A percentile compares a stretch with the other conserved stretches of the same genome.
Conservation (phyloP, 495 filamentous ascomycete species). For the Penicillium odoratum region DNA sequence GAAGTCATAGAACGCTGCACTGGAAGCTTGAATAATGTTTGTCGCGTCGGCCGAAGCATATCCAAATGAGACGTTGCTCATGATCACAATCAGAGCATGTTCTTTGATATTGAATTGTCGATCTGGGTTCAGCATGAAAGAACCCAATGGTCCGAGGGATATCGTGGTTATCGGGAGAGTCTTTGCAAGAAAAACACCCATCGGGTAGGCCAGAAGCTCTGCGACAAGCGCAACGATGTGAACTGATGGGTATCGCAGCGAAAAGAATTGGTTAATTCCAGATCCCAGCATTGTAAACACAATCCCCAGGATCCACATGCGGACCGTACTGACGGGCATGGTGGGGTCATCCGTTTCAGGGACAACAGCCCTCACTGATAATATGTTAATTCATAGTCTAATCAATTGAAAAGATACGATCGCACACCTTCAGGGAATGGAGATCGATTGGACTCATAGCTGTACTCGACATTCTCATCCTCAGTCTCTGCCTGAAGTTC, state of each 20-base stretch:
- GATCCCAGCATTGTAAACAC: constrained; percentile 80
- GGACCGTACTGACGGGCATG: constrained; percentile 53
- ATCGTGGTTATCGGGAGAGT: constrained; percentile 48
- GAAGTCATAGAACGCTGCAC: constrained; percentile 56
- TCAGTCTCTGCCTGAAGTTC: constrained; percentile 31
- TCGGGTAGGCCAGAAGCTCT: constrained; percentile 64
- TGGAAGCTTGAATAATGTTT: constrained; percentile 46
- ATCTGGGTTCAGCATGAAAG: constrained; percentile 57
- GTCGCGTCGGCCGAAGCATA: constrained; percentile 50
- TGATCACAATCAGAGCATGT: constrained; percentile 82
- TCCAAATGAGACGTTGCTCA: constrained; percentile 85
- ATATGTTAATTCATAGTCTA: not conserved
- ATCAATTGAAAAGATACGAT: not conserved
- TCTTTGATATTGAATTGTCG: constrained; percentile 77
- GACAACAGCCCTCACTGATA: constrained; percentile 33
- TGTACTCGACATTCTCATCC: constrained; percentile 33
- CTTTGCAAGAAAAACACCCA: constrained; percentile 47
- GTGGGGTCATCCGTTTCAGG: constrained; percentile 44
- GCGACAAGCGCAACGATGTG: constrained; percentile 67
- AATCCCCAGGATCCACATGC: constrained; percentile 81
- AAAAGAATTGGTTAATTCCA: constrained; percentile 84
- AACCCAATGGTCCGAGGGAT: constrained; percentile 45
- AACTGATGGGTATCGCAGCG: constrained; percentile 81
- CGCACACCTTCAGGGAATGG: constrained; percentile 38
- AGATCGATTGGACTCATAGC: constrained; percentile 37